Base-by-base conservation (phyloP, 202 grass and related monocot genomes). In the Digitaria exilis region DNA sequence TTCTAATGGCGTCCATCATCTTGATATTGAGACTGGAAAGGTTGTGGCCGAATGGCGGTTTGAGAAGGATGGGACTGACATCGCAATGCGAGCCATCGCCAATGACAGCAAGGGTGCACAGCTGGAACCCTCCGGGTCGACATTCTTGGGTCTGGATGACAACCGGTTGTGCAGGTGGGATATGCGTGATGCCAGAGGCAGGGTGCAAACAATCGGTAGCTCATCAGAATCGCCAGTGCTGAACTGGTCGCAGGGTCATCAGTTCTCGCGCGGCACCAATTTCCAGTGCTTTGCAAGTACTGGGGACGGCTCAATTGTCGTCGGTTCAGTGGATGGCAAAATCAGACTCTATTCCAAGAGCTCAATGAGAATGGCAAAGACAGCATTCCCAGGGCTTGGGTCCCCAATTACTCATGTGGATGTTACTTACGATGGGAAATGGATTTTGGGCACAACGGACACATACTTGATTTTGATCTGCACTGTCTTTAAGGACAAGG, bases 361-460 rank as follows among this genome's bases (percentile, higher is more conserved):
- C 41, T 95, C 88, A 0, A 97, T 97, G 95, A 63, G 95, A 25
- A 97, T 97, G 92, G 95, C 95, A 1, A 97, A 97, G 81, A 97
- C 90, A 0, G 92, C 67, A 9, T 97, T 97, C 61, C 95, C 95
- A 2, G 92, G 92, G 10, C 92, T 97, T 48, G 95, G 95, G 1
- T 94, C 92, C 0, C 90, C 90, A 0, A 94, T 97, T 30, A 94
- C 86, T 0, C 90, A 94, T 67, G 90, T 93, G 7, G 95, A 97
- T 80, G 95, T 93, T 46, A 94, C 92, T 10, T 97, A 83, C 14
- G 92, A 94, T 50, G 92, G 95, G 57, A 97, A 94, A 65, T 97
- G 95, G 92, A 86, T 97, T 9, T 34, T 97, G 66, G 95, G 90
- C 31, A 95, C 95, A 3, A 97, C 92, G 0, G 90, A 97, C 13